Percentiles rank a stretch among this genome's conserved stretches.
Evolutionary conservation across 208 protist genomes (phyloP).

Genomic region (Baffinella frigidus): DNA sequence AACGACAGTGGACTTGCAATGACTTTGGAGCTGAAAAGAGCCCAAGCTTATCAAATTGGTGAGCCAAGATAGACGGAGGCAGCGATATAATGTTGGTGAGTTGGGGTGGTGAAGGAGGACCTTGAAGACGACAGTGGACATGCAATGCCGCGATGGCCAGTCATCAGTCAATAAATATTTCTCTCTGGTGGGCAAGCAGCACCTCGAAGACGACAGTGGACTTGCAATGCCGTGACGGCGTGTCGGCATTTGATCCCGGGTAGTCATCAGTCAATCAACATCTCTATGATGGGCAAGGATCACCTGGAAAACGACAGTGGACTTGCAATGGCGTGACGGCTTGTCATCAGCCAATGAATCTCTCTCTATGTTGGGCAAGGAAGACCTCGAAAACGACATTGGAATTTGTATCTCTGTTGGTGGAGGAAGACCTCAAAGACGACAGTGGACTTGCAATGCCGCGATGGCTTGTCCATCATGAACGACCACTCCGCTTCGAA

Average conservation of each 20-base stretch:
- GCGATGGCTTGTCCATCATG: too few relatives aligned
- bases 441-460: not conserved
- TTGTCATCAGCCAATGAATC: too few relatives aligned
- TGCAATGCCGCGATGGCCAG: too few relatives aligned
- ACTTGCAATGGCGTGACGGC: conserved; percentile 8
- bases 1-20: not conserved
- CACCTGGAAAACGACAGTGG: not conserved
- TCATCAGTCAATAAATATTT: too few relatives aligned
- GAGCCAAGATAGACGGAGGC: too few relatives aligned
- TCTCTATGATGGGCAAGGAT: not conserved
- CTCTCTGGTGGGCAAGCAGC: not conserved
- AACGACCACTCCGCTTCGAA: not conserved
- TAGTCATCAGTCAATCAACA: too few relatives aligned
- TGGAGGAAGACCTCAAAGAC: too few relatives aligned
- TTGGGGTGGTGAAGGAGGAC: not conserved
- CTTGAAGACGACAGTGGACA: not conserved
- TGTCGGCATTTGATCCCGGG: not conserved
- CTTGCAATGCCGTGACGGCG: conserved; percentile 7
- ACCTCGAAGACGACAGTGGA: not conserved
- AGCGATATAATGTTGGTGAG: too few relatives aligned
- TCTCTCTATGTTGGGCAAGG: not conserved
- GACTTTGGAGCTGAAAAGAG: not conserved
- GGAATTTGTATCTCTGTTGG: not conserved
- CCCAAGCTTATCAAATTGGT: too few relatives aligned
- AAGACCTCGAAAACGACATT: not conserved